Base-by-base conservation (phyloP, 148 eudicot genomes). In the Cornus kousa region DNA sequence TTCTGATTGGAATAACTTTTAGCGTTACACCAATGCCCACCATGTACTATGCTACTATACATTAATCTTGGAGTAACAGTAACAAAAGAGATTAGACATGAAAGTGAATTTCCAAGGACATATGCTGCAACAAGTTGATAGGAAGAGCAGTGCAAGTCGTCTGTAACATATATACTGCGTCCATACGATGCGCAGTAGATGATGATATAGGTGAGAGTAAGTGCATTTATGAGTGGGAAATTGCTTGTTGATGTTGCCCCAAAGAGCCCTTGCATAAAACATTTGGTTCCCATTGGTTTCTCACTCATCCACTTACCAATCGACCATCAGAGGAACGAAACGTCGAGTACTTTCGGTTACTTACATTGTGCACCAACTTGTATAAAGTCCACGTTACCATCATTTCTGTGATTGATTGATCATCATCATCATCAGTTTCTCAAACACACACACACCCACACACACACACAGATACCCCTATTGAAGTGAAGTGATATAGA, bases 281-380 rank as follows among this genome's bases (percentile, higher is more conserved):
- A 53, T 53, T 53, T 53, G 17, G 14, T 16, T 53, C 17, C 7
- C 4, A 53, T 53, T 53, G 59, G 59, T 14, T 53, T 53, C 59
- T 16, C 59, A 53, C 19, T 13, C 59, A 13, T 53, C 14, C 17
- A 53, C 59, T 53, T 53, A 14, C 4, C 3, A 11, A 53, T 62
- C 39, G 80, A 62, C 80, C 80, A 71, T 69, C 80, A 74, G 22
- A 60, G 33, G 39, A 78, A 71, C 70, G 75, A 78, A 71, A 78
- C 80, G 75, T 78, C 13, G 28, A 9, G 60, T 59, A 71, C 65
- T 32, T 69, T 70, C 55, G 39, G 65, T 76, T 77, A 35, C 10
- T 68, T 50, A 50, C 35, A 33, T 17, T 48, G 28, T n/a, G 24
- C 24, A 40, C 16, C 13, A 69, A 11, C 11, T 8, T 73, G 66